Percentiles rank a stretch among this genome's conserved stretches.
These are phyloP conservation scores for Penicillium paneum DNA, from an alignment of 2,329 filamentous ascomycete genomes.

Conservation along the genomic window DNA sequence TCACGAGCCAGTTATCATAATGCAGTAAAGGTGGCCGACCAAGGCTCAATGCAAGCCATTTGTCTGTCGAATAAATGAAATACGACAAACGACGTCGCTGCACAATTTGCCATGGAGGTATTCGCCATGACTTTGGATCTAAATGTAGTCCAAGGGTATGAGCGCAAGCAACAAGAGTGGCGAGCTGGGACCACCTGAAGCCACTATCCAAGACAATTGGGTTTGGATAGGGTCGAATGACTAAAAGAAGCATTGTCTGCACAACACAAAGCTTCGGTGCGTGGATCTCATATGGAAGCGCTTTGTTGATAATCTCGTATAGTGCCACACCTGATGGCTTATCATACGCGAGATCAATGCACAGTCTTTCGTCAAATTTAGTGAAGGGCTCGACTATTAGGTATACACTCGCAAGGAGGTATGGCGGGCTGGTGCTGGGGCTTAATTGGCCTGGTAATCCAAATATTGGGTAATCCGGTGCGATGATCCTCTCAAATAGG, in stretches of 20 bases:
- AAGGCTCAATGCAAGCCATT: conserved; percentile 5
- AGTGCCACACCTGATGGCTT: neutral
- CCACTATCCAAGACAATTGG: conserved; percentile 3
- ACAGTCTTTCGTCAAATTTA: conserved; percentile 3
- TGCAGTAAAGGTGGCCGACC: conserved; percentile 1
- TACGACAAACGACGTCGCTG: conserved; percentile 1
- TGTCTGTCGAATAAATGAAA: conserved; percentile 3
- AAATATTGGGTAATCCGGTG: neutral
- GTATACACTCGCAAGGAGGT: conserved; percentile 3
- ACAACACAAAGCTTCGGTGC: neutral
- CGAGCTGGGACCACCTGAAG: neutral
- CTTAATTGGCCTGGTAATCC: neutral
- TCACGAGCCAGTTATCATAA: conserved; percentile 4
- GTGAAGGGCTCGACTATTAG: conserved; percentile 3
- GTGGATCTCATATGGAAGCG: conserved; percentile 1
- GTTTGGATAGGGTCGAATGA: conserved; percentile 3
- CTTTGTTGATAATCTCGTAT: neutral
- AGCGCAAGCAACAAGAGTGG: neutral
- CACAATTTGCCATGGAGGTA: neutral
- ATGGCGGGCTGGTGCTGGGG: neutral
- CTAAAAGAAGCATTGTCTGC: conserved; percentile 3
- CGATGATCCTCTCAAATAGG: neutral
- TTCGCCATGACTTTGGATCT: conserved; percentile 3
- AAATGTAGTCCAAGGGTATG: conserved; percentile 1
- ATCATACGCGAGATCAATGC: conserved; percentile 4